Evolutionary conservation across 2,329 filamentous ascomycete species (phyloP), one percentile per base, ranked within the genome.

Genomic region (Cytospora schulzeri): DNA sequence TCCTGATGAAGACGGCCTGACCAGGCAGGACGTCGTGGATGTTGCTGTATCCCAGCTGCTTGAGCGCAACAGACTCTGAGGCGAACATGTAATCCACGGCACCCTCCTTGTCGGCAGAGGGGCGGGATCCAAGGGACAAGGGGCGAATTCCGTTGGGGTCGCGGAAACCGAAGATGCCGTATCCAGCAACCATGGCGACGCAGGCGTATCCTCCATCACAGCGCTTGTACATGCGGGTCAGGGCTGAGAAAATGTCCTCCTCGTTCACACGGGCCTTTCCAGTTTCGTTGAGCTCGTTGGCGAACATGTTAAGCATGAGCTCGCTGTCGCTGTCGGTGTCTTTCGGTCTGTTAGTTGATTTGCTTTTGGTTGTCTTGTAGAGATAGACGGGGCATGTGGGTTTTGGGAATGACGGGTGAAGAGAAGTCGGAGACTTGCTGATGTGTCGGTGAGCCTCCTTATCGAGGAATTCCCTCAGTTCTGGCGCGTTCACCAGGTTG

Each of bases 51-150:
- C 92, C 92, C 56, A 94, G 88, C 75, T 96, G 92, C 54, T 85
- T 85, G 55, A 97, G 80, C 11, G 92, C 93, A 57, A 97, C 88
- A 11, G 90, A 94, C 77, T 97, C 93, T 0, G 92, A 96, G 1
- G 92, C 92, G 81, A 97, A 86, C 85, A 97, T 92, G 79, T 96
- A 97, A 76, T 97, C 93, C 66, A 78, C 89, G 7, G 87, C 88
- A 5, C 85, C 81, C 41, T 85, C 82, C 48, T 87, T 65, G 0
- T 83, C 89, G 17, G 81, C 76, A 1, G 91, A 92, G 1, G 86
- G 83, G 61, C 92, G 85, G 57, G 88, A 91, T 51, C 93, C 93
- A 12, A 96, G 79, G 55, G 91, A 86, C 68, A 97, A 85, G 3
- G 93, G 93, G 15, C 93, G 90, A 72, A 96, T 96, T 67, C 91